Percentiles rank a stretch among this genome's conserved stretches.
These are phyloP conservation scores for Vitis hybrid DNA, from an alignment of 177 flowering plant genomes.

Conservation along the genomic window DNA sequence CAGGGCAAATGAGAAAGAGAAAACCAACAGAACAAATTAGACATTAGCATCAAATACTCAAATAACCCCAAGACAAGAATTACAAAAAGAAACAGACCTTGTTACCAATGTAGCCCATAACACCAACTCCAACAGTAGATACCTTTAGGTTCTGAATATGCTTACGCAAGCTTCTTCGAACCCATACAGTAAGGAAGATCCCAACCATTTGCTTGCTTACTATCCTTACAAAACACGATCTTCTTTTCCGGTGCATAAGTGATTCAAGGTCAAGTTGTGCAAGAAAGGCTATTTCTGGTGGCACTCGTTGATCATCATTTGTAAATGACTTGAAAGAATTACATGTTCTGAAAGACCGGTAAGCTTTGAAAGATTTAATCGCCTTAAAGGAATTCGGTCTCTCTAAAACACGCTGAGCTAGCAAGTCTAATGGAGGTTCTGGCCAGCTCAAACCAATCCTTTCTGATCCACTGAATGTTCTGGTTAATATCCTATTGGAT, in stretches of 20 bases:
- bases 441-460: slow-evolving; percentile 91
- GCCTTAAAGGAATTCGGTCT: slow-evolving; percentile 60
- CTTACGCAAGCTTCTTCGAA: slow-evolving; percentile 78
- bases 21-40: background rate
- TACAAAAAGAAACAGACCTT: slow-evolving; percentile 56
- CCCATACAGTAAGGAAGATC: slow-evolving; percentile 86
- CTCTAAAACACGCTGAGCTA: slow-evolving; percentile 53
- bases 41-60: background rate
- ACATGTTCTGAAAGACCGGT: slow-evolving; percentile 46
- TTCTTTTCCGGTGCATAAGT: slow-evolving; percentile 56
- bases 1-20: too few relatives aligned
- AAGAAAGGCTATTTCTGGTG: slow-evolving; percentile 42
- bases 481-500: slow-evolving; percentile 35
- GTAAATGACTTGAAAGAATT: slow-evolving; percentile 57
- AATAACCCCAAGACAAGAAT: slow-evolving; percentile 1
- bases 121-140: slow-evolving; percentile 97
- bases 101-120: slow-evolving; percentile 97
- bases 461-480: slow-evolving; percentile 67
- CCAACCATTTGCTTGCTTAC: slow-evolving; percentile 99
- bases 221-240: slow-evolving; percentile 76
- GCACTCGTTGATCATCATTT: slow-evolving; percentile 26
- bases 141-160: slow-evolving; percentile 84
- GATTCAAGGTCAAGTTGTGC: slow-evolving; percentile 69
- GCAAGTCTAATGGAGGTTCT: slow-evolving; percentile 75
- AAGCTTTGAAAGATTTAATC: slow-evolving; percentile 52